phyloP scores from a whole-genome alignment of 1,139 yeast genomes.

The Protomyces gravidus region DNA sequence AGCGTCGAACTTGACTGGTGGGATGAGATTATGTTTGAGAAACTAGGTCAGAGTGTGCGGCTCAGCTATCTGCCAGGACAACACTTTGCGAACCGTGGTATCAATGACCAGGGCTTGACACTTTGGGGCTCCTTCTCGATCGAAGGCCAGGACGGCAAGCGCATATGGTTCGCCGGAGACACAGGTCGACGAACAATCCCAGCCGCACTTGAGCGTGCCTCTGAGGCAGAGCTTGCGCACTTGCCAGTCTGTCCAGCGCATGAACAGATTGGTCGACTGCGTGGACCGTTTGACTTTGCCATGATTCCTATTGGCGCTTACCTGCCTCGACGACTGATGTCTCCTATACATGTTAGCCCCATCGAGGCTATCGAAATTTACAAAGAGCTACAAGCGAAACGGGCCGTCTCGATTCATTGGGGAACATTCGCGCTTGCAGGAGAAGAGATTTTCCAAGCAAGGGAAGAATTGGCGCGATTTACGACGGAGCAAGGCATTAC shows the following conservation, averaged over 20 bases:
- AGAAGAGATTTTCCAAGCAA: conserved; percentile 81
- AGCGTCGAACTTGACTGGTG: conserved; percentile 88
- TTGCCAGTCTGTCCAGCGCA: conserved; percentile 42
- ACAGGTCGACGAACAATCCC: conserved; percentile 78
- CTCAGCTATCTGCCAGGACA: conserved; percentile 66
- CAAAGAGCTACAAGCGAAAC: conserved; percentile 56
- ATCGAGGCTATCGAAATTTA: conserved; percentile 66
- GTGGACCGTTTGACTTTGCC: conserved; percentile 59
- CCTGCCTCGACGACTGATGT: conserved; percentile 89
- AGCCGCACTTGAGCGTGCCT: conserved; percentile 28
- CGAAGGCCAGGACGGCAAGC: conserved; percentile 6
- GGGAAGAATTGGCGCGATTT: conserved; percentile 43
- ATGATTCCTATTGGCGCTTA: conserved; percentile 94
- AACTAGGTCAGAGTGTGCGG: conserved; percentile 8
- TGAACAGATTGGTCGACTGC: conserved; percentile 55
- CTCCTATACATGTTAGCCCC: conserved; percentile 80
- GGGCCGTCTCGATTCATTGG: conserved; percentile 88
- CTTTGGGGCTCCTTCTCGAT: conserved; percentile 53
- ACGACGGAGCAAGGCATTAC: conserved; percentile 4
- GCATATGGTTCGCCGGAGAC: conserved; percentile 49
- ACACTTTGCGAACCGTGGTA: conserved; percentile 90
- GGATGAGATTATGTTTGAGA: conserved; percentile 51
- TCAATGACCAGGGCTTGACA: conserved; percentile 70
- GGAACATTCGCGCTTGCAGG: conserved; percentile 87
- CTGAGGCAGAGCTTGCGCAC: conserved; percentile 9